Conservation (phyloP, 2,329 filamentous ascomycete species). For the Cercospora beticola region DNA sequence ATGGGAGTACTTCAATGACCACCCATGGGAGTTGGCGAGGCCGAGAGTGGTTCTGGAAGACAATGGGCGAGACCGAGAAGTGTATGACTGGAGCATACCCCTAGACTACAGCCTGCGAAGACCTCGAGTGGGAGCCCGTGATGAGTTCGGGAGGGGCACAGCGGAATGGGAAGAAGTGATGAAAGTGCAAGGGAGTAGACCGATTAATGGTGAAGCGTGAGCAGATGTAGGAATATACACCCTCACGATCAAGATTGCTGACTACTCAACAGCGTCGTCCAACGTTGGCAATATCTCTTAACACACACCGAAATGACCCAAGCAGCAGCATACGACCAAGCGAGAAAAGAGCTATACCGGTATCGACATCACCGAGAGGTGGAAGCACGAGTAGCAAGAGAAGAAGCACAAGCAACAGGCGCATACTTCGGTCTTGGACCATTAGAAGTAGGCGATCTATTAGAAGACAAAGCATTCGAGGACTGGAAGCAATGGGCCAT, state of each 20-base stretch:
- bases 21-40: conserved; percentile 94
- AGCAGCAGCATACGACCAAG: conserved; percentile 76
- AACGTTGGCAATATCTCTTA: conserved; percentile 86
- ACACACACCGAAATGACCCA: conserved; percentile 43
- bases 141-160: conserved; percentile 48
- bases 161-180: conserved; percentile 36
- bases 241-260: neutral
- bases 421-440: conserved; percentile 82
- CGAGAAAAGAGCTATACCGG: conserved; percentile 86
- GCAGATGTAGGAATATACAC: neutral
- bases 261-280: conserved; percentile 68
- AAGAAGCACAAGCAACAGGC: conserved; percentile 82
- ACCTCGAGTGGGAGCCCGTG: conserved; percentile 20
- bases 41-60: conserved; percentile 81
- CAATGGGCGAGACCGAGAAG: conserved; percentile 76
- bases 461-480: conserved; percentile 80
- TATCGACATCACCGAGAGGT: conserved; percentile 80
- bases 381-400: conserved; percentile 75
- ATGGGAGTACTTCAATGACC: conserved; percentile 81
- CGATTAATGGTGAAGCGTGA: conserved; percentile 63
- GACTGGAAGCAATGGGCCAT: conserved; percentile 80
- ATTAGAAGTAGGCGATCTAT: conserved; percentile 73
- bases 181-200: conserved; percentile 71
- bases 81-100: conserved; percentile 71
- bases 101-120: conserved; percentile 29